These are phyloP conservation scores for Echeveria elegans DNA, from an alignment of 164 flowering plant species.

Conservation along the genomic window DNA sequence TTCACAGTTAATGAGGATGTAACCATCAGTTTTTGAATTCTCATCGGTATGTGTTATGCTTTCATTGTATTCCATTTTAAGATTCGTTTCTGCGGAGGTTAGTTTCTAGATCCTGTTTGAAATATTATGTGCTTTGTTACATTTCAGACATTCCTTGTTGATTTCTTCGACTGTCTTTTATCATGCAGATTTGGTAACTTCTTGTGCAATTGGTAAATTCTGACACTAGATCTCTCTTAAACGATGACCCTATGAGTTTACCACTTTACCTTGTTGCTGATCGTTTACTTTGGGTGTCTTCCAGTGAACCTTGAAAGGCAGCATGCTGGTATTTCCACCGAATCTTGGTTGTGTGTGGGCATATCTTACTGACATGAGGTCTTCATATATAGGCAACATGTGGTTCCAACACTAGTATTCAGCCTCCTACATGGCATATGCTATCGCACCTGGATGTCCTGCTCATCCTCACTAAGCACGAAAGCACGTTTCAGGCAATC, in stretches of 20 bases:
- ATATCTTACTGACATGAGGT: conserved; percentile 68
- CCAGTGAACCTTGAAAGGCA: conserved; percentile 89
- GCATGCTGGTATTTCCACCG: conserved; percentile 52
- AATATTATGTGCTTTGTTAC: conserved; percentile 14
- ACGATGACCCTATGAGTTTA: neutral
- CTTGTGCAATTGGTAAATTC: conserved; percentile 75
- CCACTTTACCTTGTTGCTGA: neutral
- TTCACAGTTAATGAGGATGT: conserved; percentile 84
- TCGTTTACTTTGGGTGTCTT: neutral
- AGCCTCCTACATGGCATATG: no score
- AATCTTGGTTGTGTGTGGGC: conserved; percentile 84
- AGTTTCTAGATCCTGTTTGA: neutral
- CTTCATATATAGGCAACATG: conserved; percentile 39
- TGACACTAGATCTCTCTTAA: neutral
- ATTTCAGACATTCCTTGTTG: conserved; percentile 79
- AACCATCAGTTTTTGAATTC: conserved; percentile 96
- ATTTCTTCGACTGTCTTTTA: conserved; percentile 73
- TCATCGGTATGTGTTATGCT: conserved; percentile 53
- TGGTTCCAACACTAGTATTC: no score
- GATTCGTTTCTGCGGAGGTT: neutral
- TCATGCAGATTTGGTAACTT: conserved; percentile 98
- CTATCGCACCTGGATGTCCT: no score
- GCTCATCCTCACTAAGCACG: no score
- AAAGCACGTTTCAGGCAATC: no score
- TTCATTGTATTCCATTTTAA: conserved; percentile 4